Base-by-base conservation (phyloP, 2,329 filamentous ascomycete genomes). In the Aspergillus nomiae region DNA sequence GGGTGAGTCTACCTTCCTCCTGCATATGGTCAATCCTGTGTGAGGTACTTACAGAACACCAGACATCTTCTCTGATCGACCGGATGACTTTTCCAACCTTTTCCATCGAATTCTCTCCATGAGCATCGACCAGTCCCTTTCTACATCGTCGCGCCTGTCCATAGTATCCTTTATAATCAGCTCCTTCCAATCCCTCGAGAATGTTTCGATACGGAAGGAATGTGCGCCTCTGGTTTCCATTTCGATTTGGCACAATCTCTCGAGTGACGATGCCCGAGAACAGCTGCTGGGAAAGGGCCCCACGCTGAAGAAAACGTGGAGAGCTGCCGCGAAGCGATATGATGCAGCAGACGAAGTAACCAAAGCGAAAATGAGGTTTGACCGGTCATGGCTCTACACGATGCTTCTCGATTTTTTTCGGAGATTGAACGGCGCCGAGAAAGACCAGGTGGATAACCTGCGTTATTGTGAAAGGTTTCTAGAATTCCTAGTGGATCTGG, bases 201-300 rank as follows among this genome's bases (percentile, higher is more conserved):
- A 89, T 74, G 86, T 87, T 43, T 86, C 96, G 61, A 91, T 99
- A 56, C 89, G 95, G 66, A 98, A 97, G 77, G 95, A 99, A 82
- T 98, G 95, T 78, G 95, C 94, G 8, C 92, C 96, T 1, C 82
- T 99, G 58, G 94, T 99, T 24, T 95, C 93, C 14, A 97, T 99
- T 70, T 90, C 92, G 1, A 92, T 95, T 71, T 99, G 95, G 95
- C 92, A 98, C 73, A 96, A 97, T 74, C 81, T 99, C 43, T 91
- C 92, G 34, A 91, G 86, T 61, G 92, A 96, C 38, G 84, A 86
- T 63, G 86, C 89, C 66, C 87, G 92, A 68, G 92, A 96, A 60
- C 82, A 82, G 38, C 87, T 89, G 60, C 84, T 99, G 34, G 88
- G 92, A 50, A 89, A 91, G 69, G 86, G 87, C 54, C 80, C 87